Evolutionary conservation across 352 stramenopile species (phyloP).

Genomic region (Phytopythium aichiense): DNA sequence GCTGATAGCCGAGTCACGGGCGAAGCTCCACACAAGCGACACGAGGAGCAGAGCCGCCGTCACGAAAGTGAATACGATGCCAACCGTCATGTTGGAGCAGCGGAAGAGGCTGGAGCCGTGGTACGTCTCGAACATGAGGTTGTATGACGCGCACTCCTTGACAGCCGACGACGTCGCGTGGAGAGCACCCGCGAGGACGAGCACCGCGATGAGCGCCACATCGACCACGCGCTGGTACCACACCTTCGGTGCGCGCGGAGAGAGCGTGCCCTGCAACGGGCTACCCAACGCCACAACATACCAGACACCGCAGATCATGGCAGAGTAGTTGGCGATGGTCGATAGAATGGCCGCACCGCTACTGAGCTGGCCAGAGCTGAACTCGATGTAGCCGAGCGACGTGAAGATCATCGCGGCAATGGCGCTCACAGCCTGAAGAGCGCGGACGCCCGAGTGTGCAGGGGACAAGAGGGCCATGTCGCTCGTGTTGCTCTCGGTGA

Average conservation of each 20-base stretch:
- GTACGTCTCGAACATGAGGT: conserved; percentile 39
- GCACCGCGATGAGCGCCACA: conserved; percentile 14
- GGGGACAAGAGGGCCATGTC: conserved; percentile 14
- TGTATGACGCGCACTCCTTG: conserved; percentile 35
- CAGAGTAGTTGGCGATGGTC: conserved; percentile 35
- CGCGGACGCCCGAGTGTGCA: conserved; percentile 18
- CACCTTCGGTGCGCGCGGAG: conserved; percentile 16
- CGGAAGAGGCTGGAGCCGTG: conserved; percentile 37
- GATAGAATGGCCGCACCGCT: conserved; percentile 34
- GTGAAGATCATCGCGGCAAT: conserved; percentile 40
- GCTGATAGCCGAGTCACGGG: conserved; percentile 16
- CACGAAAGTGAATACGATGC: conserved; percentile 38
- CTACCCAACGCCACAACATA: conserved; percentile 26
- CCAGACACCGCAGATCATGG: conserved; percentile 30
- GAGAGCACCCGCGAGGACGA: conserved; percentile 33
- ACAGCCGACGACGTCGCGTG: conserved; percentile 24
- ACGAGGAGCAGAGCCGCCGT: conserved; percentile 29
- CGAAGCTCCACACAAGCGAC: conserved; percentile 31
- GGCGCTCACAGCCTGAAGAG: conserved; percentile 23
- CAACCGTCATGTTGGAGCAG: conserved; percentile 33
- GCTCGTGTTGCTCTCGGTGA: not conserved
- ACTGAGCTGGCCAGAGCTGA: conserved; percentile 28
- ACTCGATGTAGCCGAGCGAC: conserved; percentile 42
- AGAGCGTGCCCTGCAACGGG: conserved; percentile 17
- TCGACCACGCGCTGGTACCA: conserved; percentile 33